Evolutionary conservation across 2,329 filamentous ascomycete genomes (phyloP).

Genomic region (Myriosclerotinia scirpicola): DNA sequence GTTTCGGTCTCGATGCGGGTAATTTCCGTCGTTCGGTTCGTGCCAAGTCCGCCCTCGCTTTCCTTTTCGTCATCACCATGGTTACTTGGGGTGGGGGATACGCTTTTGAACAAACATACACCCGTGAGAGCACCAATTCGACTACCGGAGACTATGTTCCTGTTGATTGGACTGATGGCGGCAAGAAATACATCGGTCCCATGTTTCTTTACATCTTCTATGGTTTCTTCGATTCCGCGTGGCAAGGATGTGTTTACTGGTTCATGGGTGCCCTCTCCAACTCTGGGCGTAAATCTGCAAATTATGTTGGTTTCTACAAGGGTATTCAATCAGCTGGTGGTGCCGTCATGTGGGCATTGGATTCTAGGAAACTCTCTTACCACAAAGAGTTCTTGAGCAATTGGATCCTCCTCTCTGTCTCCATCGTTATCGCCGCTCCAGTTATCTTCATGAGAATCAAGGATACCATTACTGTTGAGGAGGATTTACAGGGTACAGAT

Average conservation of each 20-base stretch:
- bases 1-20: constrained; percentile 65
- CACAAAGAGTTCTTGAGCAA: constrained; percentile 70
- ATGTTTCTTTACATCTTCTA: constrained; percentile 93
- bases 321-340: constrained; percentile 85
- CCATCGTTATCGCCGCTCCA: constrained; percentile 73
- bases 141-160: constrained; percentile 27
- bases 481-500: constrained; percentile 82
- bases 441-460: constrained; percentile 77
- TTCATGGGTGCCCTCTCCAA: constrained; percentile 93
- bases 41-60: constrained; percentile 62
- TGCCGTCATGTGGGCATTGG: constrained; percentile 72
- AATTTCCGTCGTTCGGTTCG: constrained; percentile 61
- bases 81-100: constrained; percentile 81
- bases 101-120: constrained; percentile 68
- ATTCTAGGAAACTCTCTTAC: constrained; percentile 61
- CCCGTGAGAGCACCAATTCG: constrained; percentile 43
- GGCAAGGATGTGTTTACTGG: constrained; percentile 93
- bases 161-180: constrained; percentile 64
- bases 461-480: constrained; percentile 77
- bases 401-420: constrained; percentile 75
- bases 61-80: constrained; percentile 70
- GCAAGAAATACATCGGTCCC: constrained; percentile 64
- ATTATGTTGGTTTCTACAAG: constrained; percentile 90
- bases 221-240: constrained; percentile 83
- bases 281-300: constrained; percentile 87